Conservation (phyloP, 129 eudicot species). For the Centrapalus pauciflorus region DNA sequence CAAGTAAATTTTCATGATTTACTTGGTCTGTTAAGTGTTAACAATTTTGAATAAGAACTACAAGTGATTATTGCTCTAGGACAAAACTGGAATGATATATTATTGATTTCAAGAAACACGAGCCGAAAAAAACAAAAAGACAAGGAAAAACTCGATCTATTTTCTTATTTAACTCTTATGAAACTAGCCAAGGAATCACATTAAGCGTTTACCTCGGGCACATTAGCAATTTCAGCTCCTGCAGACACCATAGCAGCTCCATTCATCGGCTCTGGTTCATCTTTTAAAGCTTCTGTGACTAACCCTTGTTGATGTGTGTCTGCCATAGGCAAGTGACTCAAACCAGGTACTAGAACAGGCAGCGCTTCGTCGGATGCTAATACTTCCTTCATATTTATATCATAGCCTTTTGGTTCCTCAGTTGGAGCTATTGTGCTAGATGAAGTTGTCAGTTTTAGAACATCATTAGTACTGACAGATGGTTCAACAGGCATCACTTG, state of each 20-base stretch:
- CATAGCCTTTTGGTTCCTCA: constrained; percentile 20
- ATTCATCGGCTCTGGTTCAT: not conserved
- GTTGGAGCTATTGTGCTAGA: not conserved
- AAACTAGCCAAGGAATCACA: constrained; percentile 10
- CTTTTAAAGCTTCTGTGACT: constrained; percentile 16
- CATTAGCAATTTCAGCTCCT: constrained; percentile 31
- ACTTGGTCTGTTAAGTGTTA: not conserved
- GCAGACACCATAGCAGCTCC: constrained; percentile 7
- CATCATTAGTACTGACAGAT: not conserved
- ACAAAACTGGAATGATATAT: constrained; percentile 15
- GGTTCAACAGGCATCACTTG: constrained; percentile 5
- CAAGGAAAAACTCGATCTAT: not conserved
- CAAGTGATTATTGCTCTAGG: not conserved
- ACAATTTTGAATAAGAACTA: constrained; percentile 4
- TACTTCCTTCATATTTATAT: constrained; percentile 14
- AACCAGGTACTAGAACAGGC: constrained; percentile 63
- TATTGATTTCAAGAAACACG: constrained; percentile 18
- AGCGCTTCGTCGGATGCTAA: constrained; percentile 31
- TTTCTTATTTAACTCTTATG: constrained; percentile 6
- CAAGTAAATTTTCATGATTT: constrained; percentile 1
- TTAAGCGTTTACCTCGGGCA: constrained; percentile 62
- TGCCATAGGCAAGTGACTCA: constrained; percentile 16
- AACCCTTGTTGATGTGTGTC: constrained; percentile 16
- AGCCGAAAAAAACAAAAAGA: not conserved
- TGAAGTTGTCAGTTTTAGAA: constrained; percentile 12